phyloP scores from a whole-genome alignment of 345 rosid genomes.

The Boechera stricta region DNA sequence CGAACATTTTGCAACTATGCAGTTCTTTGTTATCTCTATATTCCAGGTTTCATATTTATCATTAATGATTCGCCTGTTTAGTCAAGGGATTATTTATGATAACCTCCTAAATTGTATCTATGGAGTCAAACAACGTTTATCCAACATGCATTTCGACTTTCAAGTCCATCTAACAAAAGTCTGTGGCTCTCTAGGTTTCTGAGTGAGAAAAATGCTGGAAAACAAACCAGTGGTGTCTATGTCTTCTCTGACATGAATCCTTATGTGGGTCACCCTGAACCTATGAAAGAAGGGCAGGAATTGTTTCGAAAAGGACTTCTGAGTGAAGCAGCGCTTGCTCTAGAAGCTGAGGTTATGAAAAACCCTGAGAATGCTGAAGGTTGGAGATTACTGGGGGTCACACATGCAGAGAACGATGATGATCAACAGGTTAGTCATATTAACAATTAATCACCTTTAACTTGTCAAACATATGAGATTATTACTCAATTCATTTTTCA shows the following conservation, averaged over 20 bases:
- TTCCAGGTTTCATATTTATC: constrained; percentile 9
- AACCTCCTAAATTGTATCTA: constrained; percentile 12
- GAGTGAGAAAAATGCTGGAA: constrained; percentile 70
- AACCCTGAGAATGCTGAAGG: constrained; percentile 98
- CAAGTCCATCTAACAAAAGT: constrained; percentile 30
- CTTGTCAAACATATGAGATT: neutral
- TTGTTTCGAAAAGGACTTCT: constrained; percentile 97
- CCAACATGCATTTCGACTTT: constrained; percentile 22
- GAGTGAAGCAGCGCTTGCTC: constrained; percentile 98
- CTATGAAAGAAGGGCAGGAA: constrained; percentile 95
- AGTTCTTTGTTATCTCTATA: constrained; percentile 5
- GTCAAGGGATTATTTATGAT: constrained; percentile 7
- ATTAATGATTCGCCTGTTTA: constrained; percentile 7
- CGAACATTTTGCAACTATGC: constrained; percentile 19
- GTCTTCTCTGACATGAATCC: constrained; percentile 99
- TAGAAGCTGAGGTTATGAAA: constrained; percentile 99
- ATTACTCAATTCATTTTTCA: neutral
- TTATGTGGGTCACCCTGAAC: constrained; percentile 96
- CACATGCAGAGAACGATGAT: constrained; percentile 99
- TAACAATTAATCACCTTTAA: neutral
- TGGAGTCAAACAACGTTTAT: constrained; percentile 18
- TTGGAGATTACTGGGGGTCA: constrained; percentile 98
- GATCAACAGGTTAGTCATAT: constrained; percentile 85
- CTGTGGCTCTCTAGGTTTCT: constrained; percentile 57
- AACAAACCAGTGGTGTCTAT: constrained; percentile 82